Percentiles rank a stretch among this genome's conserved stretches.
These are phyloP conservation scores for Symbiodinium pilosum DNA, from an alignment of 73 alveolate genomes.

Conservation along the genomic window DNA sequence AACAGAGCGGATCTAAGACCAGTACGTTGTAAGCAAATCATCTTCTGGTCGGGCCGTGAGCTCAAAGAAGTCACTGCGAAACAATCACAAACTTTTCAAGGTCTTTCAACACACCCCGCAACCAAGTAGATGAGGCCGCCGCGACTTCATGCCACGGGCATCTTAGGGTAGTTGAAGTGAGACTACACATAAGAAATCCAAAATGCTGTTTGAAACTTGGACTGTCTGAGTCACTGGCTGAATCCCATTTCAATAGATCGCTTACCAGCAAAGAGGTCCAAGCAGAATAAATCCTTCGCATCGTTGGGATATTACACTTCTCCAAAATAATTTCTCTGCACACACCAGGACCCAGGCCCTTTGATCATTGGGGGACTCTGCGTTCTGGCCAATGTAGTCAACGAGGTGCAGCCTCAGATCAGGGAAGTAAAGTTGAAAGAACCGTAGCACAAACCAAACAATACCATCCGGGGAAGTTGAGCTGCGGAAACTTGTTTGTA, in stretches of 20 bases:
- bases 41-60: not conserved
- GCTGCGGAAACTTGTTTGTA: too few relatives aligned
- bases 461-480: too few relatives aligned
- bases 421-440: too few relatives aligned
- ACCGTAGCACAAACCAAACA: too few relatives aligned
- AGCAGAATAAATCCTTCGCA: not conserved
- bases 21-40: not conserved
- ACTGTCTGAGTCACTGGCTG: too few relatives aligned
- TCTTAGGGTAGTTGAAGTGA: not conserved
- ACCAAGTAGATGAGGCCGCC: not conserved
- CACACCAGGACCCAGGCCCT: not conserved
- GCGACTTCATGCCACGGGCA: not conserved
- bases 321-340: not conserved
- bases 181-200: not conserved
- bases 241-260: not conserved
- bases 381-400: not conserved
- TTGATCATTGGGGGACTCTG: not conserved
- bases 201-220: not conserved
- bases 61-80: not conserved
- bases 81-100: not conserved
- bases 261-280: conserved; percentile 1
- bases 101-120: too few relatives aligned
- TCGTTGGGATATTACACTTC: not conserved
- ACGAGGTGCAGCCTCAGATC: not conserved
- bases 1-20: not conserved